phyloP scores from a whole-genome alignment of 2,329 filamentous ascomycete species.

The Trichoderma sp. region DNA sequence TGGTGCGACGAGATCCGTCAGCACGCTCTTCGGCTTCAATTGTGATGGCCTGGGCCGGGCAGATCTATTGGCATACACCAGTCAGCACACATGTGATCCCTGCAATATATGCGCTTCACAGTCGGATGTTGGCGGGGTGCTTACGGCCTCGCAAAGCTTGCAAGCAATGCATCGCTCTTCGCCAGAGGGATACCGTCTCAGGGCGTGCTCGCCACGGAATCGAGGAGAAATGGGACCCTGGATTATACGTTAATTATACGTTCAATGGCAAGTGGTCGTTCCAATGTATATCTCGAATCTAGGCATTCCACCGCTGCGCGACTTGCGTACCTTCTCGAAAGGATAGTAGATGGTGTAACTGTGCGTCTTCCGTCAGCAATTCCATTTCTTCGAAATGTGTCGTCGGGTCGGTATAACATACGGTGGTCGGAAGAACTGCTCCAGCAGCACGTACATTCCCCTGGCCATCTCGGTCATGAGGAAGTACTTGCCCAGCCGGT shows the following conservation, averaged over 20 bases:
- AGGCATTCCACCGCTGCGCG: not conserved
- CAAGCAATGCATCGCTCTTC: conserved; percentile 99
- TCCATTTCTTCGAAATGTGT: not conserved
- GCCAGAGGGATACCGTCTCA: conserved; percentile 93
- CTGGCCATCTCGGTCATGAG: conserved; percentile 93
- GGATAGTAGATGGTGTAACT: conserved; percentile 99
- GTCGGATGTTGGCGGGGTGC: conserved; percentile 27
- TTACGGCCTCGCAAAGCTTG: conserved; percentile 94
- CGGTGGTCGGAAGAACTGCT: conserved; percentile 98
- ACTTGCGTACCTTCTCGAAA: conserved; percentile 77
- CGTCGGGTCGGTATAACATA: conserved; percentile 62
- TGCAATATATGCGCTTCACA: not conserved
- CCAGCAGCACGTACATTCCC: conserved; percentile 96
- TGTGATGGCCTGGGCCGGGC: conserved; percentile 96
- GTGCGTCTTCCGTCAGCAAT: conserved; percentile 20
- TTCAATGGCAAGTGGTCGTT: conserved; percentile 8
- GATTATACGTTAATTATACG: conserved; percentile 31
- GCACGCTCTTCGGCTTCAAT: conserved; percentile 98
- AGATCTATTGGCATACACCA: conserved; percentile 60
- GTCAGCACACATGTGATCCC: conserved; percentile 1
- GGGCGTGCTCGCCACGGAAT: conserved; percentile 96
- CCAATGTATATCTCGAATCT: not conserved
- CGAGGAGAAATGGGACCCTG: conserved; percentile 92
- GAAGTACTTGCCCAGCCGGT: conserved; percentile 91
- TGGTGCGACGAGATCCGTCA: conserved; percentile 92